Percentiles rank a stretch among this genome's conserved stretches.
These are phyloP conservation scores for Diospyros lotus DNA, from an alignment of 148 eudicot genomes.

Conservation along the genomic window DNA sequence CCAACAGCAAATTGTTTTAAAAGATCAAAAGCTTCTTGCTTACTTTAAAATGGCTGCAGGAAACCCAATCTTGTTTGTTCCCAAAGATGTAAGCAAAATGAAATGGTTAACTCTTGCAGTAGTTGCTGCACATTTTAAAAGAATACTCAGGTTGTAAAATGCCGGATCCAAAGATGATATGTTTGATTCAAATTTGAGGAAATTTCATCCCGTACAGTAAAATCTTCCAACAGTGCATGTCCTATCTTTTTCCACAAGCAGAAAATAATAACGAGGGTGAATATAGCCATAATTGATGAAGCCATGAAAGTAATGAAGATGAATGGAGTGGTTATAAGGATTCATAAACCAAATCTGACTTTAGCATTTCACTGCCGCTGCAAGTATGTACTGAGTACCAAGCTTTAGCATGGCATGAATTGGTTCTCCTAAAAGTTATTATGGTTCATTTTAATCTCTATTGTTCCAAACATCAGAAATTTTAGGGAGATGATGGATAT, in stretches of 20 bases:
- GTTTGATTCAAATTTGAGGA: conserved; percentile 8
- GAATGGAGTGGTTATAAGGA: background rate
- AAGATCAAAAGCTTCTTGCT: conserved; percentile 21
- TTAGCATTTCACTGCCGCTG: background rate
- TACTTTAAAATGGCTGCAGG: conserved; percentile 93
- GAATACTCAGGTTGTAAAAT: conserved; percentile 3
- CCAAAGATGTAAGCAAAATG: conserved; percentile 75
- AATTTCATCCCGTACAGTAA: background rate
- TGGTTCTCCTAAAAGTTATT: background rate
- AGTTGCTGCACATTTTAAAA: conserved; percentile 53
- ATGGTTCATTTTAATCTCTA: background rate
- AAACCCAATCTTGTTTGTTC: conserved; percentile 88
- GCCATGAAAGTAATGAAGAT: background rate
- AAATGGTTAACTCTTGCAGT: conserved; percentile 68
- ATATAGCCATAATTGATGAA: background rate
- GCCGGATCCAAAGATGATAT: background rate
- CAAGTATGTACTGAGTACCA: background rate
- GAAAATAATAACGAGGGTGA: background rate
- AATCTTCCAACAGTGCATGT: background rate
- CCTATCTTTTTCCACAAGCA: background rate
- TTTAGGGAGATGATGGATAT: background rate
- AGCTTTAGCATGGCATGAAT: background rate
- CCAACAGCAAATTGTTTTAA: background rate
- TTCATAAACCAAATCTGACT: background rate
- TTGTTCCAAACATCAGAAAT: background rate